Evolutionary conservation across 202 grass and related monocot species (phyloP), one percentile per base, ranked within the genome.

Genomic region (Panicum hallii): DNA sequence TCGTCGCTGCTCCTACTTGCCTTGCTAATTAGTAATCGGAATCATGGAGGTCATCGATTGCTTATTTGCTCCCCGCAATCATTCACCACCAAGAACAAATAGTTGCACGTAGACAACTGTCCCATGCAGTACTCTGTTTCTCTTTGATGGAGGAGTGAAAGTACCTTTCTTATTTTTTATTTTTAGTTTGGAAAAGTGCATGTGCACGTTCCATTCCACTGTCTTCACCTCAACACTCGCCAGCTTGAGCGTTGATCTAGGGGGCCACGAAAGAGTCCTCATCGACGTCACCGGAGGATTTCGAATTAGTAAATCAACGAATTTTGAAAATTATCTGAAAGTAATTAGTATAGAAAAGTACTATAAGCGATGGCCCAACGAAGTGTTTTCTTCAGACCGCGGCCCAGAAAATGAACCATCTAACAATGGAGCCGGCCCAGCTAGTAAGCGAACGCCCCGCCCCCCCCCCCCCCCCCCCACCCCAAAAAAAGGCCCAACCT

Each of bases 101-200:
- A 77, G 88, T 74, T 83, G 79, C 4, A 79, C 66, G 84, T 87
- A 79, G 40, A 5, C 26, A 73, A 36, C 7, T 73, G 56, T 49
- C 7, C 14, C 58, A 0, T 61, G 14, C 23, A 5, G 23, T 62
- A 62, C 14, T 30, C 1, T 30, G 9, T 5, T 58, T 43, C 19
- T 26, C 8, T 54, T 16, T 42, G 0, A 9, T 68, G 3, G n/a
- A 6, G 9, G 8, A 13, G 34, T 4, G 9, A 34, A 15, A 17
- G 10, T 30, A 36, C 13, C 4, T 2, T 70, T 38, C 36, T 38
- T 38, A 0, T 38, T 38, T 38, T 38, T 3, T 34, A 34, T 34
- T 38, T 38, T 38, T 38, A 38, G 36, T 38, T 55, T 6, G 50
- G 11, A 15, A 56, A 40, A 75, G n/a, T 28, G 55, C 22, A 46